Evolutionary conservation across 495 filamentous ascomycete species (phyloP).

Genomic region (Podospora australis): DNA sequence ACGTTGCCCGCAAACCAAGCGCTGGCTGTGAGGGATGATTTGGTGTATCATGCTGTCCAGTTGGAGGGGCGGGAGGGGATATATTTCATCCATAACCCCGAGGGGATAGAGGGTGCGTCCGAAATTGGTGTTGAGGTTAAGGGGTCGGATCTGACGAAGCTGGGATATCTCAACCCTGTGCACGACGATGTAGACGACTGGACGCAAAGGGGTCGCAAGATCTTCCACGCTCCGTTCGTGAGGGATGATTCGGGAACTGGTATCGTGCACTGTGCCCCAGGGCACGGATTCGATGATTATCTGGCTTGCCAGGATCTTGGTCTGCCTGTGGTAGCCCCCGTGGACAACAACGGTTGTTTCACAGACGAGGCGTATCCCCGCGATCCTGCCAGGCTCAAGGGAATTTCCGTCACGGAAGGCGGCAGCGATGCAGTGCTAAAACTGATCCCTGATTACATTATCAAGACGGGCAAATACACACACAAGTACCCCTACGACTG

Average conservation of each 20-base stretch:
- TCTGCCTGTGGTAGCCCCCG: slow-evolving; percentile 68
- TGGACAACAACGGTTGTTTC: slow-evolving; percentile 74
- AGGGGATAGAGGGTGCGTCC: slow-evolving; percentile 40
- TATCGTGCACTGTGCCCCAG: slow-evolving; percentile 87
- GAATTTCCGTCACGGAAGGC: slow-evolving; percentile 39
- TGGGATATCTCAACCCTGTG: slow-evolving; percentile 61
- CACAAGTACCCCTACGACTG: slow-evolving; percentile 99
- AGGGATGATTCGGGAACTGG: slow-evolving; percentile 81
- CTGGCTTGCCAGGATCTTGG: slow-evolving; percentile 61
- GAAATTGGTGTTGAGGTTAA: slow-evolving; percentile 51
- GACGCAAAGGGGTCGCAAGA: slow-evolving; percentile 46
- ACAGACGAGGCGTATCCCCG: slow-evolving; percentile 66
- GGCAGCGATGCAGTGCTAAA: slow-evolving; percentile 64
- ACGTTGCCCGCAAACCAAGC: slow-evolving; percentile 89
- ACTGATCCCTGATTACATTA: slow-evolving; percentile 53
- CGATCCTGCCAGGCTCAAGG: slow-evolving; percentile 50
- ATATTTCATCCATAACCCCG: slow-evolving; percentile 56
- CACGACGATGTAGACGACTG: slow-evolving; percentile 43
- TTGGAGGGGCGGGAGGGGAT: slow-evolving; percentile 43
- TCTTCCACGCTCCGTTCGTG: slow-evolving; percentile 82
- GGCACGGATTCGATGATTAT: slow-evolving; percentile 96
- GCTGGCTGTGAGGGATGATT: slow-evolving; percentile 66
- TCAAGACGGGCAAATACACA: slow-evolving; percentile 59
- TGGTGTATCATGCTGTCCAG: slow-evolving; percentile 67
- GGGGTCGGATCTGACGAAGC: slow-evolving; percentile 58